A percentile compares a stretch with the other conserved stretches of the same genome.
phyloP scores from a whole-genome alignment of 2,329 filamentous ascomycete genomes.

The Kalaharituber pfeilii region DNA sequence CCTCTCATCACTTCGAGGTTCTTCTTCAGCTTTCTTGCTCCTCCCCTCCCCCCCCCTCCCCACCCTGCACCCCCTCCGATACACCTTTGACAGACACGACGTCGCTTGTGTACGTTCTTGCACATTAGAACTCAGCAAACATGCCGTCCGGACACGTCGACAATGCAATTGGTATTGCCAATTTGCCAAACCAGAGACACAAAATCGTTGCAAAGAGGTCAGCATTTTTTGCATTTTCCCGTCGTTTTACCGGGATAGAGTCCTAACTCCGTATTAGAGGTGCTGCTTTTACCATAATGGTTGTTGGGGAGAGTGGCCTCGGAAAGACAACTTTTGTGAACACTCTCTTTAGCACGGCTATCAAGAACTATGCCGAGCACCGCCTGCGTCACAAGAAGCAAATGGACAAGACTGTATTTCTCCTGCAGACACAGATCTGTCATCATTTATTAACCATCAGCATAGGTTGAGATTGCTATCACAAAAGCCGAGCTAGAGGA shows the following conservation, averaged over 20 bases:
- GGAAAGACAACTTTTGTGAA: constrained; percentile 99
- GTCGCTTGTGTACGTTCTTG: too few species aligned
- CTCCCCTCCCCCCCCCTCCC: neutral
- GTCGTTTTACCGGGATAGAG: neutral
- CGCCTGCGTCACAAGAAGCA: constrained; percentile 98
- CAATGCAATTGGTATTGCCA: constrained; percentile 50
- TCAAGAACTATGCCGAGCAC: constrained; percentile 99
- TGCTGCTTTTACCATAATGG: constrained; percentile 98
- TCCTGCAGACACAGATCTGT: neutral
- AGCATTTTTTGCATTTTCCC: neutral
- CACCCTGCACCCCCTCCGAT: neutral
- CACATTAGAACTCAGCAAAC: neutral
- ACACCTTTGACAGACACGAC: neutral
- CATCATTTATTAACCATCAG: neutral
- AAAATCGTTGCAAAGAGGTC: constrained; percentile 49
- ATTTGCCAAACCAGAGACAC: constrained; percentile 56
- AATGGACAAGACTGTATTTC: constrained; percentile 76
- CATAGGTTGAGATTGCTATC: constrained; percentile 82
- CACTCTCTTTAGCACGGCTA: constrained; percentile 98
- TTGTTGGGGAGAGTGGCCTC: constrained; percentile 29
- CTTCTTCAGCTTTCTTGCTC: neutral
- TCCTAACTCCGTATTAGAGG: constrained; percentile 45
- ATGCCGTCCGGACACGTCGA: constrained; percentile 17
- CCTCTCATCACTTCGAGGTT: too few species aligned
- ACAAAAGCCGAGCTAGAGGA: constrained; percentile 99